Base-by-base conservation (phyloP, 352 stramenopile genomes). In the Phytophthora chlamydospora region DNA sequence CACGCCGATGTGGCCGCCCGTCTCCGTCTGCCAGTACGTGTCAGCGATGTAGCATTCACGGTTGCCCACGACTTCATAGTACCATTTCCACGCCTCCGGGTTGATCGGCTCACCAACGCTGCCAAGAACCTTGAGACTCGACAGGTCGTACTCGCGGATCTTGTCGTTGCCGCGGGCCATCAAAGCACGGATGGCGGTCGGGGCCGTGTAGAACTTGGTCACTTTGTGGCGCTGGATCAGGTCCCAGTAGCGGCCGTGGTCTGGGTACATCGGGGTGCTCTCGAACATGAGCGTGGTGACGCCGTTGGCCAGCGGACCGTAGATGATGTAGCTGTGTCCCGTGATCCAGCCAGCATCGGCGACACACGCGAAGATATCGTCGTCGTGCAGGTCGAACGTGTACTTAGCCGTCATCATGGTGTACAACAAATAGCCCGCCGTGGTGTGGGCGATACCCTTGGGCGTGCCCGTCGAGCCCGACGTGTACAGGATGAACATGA, bases 81-180 rank as follows among this genome's bases (percentile, higher is more conserved):
- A 99, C 97, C 97, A 99, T 33, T 89, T 81, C 96, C 96, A 99
- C 5, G 78, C 80, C 71, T 98, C 96, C 0, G 97, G 97, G 78
- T 99, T 99, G 77, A 99, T 99, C 6, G 97, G 97, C 73, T 99
- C 97, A 24, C 97, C 97, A 14, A 99, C 97, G 41, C 91, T 98
- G 29, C 97, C 97, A 3, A 99, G 77, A 14, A 99, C 78, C 39
- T 95, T 90, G 17, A 99, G 77, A 33, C 77, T 92, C 38, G 85
- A 65, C 10, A 68, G 34, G 31, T 69, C 60, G 13, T 69, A 68
- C 54, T 98, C 95, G 10, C 86, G 76, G 13, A 98, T 86, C 31
- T 89, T 75, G 35, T 97, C 90, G 58, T 97, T 78, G 17, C 95
- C 95, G 56, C 97, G 97, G 13, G 94, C 83, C 96, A 99, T 99